phyloP scores from a whole-genome alignment of 192 early-diverging fungal genomes.

The Glomus cerebriforme region DNA sequence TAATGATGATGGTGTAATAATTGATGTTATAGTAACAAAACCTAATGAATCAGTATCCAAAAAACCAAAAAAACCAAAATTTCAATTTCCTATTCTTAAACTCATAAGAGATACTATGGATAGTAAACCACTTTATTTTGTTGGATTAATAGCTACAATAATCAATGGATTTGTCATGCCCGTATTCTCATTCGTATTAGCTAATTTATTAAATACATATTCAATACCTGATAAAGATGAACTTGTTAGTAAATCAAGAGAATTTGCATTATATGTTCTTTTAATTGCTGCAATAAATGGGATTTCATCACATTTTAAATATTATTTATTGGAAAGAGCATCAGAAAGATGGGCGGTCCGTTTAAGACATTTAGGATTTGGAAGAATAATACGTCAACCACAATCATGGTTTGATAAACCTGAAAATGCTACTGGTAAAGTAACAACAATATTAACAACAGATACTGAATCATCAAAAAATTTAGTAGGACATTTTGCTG shows the following conservation, averaged over 20 bases:
- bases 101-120: slow-evolving; percentile 1
- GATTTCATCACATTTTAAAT: slow-evolving; percentile 18
- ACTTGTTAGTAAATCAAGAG: not conserved
- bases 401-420: slow-evolving; percentile 31
- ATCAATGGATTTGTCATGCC: slow-evolving; percentile 30
- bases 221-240: slow-evolving; percentile 19
- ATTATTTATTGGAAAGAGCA: slow-evolving; percentile 22
- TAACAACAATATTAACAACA: slow-evolving; percentile 3
- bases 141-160: slow-evolving; percentile 16
- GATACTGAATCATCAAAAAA: slow-evolving; percentile 29
- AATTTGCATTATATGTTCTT: slow-evolving; percentile 5
- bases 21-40: slow-evolving; percentile 3
- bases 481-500: slow-evolving; percentile 21
- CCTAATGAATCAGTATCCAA: not conserved
- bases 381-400: slow-evolving; percentile 3
- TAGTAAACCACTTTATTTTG: not conserved
- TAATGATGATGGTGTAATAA: not conserved
- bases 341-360: slow-evolving; percentile 17
- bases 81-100: not conserved
- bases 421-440: not conserved
- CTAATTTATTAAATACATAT: slow-evolving; percentile 18
- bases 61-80: not conserved
- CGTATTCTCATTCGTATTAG: slow-evolving; percentile 25
- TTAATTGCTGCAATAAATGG: slow-evolving; percentile 16
- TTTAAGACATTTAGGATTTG: slow-evolving; percentile 26